Conservation (phyloP, 495 filamentous ascomycete genomes). For the Lepraria neglecta region DNA sequence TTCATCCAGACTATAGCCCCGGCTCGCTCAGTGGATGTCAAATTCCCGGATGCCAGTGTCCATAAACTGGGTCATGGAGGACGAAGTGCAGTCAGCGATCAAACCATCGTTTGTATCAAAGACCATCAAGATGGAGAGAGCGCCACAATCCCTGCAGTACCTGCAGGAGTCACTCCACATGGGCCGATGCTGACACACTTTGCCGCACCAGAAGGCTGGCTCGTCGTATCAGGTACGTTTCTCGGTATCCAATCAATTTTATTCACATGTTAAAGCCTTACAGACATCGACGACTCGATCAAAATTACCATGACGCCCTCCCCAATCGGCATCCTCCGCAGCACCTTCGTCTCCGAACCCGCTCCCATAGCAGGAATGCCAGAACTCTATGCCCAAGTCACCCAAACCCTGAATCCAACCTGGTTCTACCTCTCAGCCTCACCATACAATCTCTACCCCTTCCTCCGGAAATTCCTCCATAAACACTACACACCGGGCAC, state of each 20-base stretch:
- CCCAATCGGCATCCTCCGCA: slow-evolving; percentile 68
- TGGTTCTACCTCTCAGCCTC: slow-evolving; percentile 95
- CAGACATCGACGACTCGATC: slow-evolving; percentile 93
- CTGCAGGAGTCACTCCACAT: slow-evolving; percentile 37
- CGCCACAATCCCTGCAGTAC: slow-evolving; percentile 39
- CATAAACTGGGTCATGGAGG: slow-evolving; percentile 42
- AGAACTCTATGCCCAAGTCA: slow-evolving; percentile 64
- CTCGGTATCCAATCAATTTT: not conserved
- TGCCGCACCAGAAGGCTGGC: slow-evolving; percentile 76
- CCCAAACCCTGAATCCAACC: slow-evolving; percentile 53
- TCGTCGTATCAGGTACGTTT: slow-evolving; percentile 63
- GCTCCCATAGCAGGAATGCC: slow-evolving; percentile 74
- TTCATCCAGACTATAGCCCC: slow-evolving; percentile 73
- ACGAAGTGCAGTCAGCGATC: slow-evolving; percentile 26
- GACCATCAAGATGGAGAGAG: slow-evolving; percentile 35
- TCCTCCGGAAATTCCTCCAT: slow-evolving; percentile 65
- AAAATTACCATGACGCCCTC: slow-evolving; percentile 80
- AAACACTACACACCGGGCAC: slow-evolving; percentile 69
- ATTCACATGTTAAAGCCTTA: slow-evolving; percentile 16
- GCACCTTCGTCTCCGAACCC: slow-evolving; percentile 74
- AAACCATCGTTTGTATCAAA: slow-evolving; percentile 14
- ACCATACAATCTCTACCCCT: slow-evolving; percentile 89
- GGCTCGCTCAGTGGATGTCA: slow-evolving; percentile 54
- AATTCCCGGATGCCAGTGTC: slow-evolving; percentile 38
- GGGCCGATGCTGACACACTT: slow-evolving; percentile 60